A percentile compares a stretch with the other conserved stretches of the same genome.
phyloP scores from a whole-genome alignment of 2,329 filamentous ascomycete species.

The Fusarium equiseti region DNA sequence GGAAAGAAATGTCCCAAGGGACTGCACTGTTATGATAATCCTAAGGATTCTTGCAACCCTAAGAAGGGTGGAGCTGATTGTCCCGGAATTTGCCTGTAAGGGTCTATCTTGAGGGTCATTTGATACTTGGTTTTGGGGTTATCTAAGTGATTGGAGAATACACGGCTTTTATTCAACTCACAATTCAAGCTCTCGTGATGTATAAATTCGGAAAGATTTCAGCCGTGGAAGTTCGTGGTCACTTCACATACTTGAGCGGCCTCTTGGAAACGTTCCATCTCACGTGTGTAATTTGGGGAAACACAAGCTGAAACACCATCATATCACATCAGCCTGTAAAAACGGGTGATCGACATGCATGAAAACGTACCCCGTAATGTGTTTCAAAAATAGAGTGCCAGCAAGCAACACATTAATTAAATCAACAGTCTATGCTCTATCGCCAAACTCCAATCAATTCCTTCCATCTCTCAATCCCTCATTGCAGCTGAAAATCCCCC shows the following conservation, averaged over 20 bases:
- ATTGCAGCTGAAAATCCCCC: not conserved
- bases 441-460: not conserved
- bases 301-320: slow-evolving; percentile 7
- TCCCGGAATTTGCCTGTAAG: slow-evolving; percentile 49
- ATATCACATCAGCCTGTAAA: not conserved
- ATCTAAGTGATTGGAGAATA: not conserved
- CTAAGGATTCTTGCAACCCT: slow-evolving; percentile 48
- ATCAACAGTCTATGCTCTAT: not conserved
- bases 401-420: not conserved
- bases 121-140: not conserved
- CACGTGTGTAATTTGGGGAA: slow-evolving; percentile 2
- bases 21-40: slow-evolving; percentile 48
- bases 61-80: slow-evolving; percentile 49
- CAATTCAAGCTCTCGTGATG: not conserved
- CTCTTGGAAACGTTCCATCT: not conserved
- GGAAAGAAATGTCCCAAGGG: slow-evolving; percentile 47
- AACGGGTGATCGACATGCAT: slow-evolving; percentile 27
- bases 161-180: not conserved
- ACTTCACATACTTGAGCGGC: too few relatives aligned
- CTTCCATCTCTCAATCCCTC: not conserved
- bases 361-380: slow-evolving; percentile 7
- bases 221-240: not conserved
- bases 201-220: fast-evolving
- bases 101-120: not conserved
- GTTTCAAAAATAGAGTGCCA: slow-evolving; percentile 19